These are phyloP conservation scores for Lycium ferocissimum DNA, from an alignment of 257 asterid genomes.

Conservation along the genomic window DNA sequence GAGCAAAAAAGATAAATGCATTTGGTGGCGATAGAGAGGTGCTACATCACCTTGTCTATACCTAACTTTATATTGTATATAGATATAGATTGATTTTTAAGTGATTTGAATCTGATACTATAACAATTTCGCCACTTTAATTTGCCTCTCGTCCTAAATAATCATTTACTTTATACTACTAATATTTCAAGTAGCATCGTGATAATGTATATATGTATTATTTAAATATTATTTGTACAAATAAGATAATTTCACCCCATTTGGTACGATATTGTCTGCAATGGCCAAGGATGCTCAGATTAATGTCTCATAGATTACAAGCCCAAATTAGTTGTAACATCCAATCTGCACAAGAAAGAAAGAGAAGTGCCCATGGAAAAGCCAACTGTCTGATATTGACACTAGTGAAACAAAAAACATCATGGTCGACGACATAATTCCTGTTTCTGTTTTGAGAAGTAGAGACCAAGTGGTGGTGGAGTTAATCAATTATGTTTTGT, in stretches of 20 bases:
- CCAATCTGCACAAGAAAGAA: not conserved
- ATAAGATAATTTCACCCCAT: not conserved
- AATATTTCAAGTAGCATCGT: not conserved
- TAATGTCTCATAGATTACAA: slow-evolving; percentile 19
- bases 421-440: slow-evolving; percentile 18
- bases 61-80: too few species aligned
- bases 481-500: slow-evolving; percentile 22
- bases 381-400: slow-evolving; percentile 12
- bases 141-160: not conserved
- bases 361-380: not conserved
- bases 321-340: slow-evolving; percentile 11
- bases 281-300: not conserved
- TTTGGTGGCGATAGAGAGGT: too few species aligned
- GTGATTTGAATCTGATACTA: not conserved
- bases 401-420: slow-evolving; percentile 17
- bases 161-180: not conserved
- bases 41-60: too few species aligned
- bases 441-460: not conserved
- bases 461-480: slow-evolving; percentile 26
- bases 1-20: too few species aligned
- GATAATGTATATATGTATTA: not conserved
- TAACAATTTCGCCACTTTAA: not conserved
- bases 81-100: not conserved
- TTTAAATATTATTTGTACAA: not conserved
- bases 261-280: not conserved